Conservation (phyloP, 495 filamentous ascomycete genomes). For the Coniosporium apollinis region DNA sequence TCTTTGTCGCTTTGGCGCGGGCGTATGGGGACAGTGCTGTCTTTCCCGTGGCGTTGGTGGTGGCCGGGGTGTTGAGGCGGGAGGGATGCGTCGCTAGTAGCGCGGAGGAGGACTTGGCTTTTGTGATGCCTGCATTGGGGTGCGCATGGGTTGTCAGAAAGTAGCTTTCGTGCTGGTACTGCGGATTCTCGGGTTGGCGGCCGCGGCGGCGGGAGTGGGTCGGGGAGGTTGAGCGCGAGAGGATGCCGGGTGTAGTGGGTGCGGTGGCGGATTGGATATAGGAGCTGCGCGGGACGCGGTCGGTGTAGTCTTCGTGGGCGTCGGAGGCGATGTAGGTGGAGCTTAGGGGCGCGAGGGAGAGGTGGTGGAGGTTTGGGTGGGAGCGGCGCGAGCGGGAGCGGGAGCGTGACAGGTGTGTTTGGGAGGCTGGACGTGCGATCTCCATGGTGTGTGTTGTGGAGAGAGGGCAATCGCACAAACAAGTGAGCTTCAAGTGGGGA, state of each 20-base stretch:
- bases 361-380: conserved; percentile 23
- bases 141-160: background rate
- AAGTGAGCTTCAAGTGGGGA: too few relatives aligned
- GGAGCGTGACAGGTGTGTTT: too few relatives aligned
- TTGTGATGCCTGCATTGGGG: conserved; percentile 6
- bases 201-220: conserved; percentile 11
- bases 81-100: conserved; percentile 8
- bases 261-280: conserved; percentile 24
- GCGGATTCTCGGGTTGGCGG: too few relatives aligned
- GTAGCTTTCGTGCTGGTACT: conserved; percentile 2
- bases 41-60: conserved; percentile 6
- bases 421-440: too few relatives aligned
- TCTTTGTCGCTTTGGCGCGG: background rate
- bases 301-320: conserved; percentile 4
- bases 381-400: conserved; percentile 17
- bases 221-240: conserved; percentile 22
- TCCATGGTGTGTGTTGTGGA: too few relatives aligned
- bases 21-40: conserved; percentile 7
- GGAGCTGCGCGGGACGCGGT: conserved; percentile 14
- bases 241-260: conserved; percentile 23
- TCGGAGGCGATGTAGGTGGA: background rate
- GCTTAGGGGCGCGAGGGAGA: conserved; percentile 24
- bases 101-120: conserved; percentile 22
- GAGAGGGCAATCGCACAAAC: too few relatives aligned
- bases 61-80: conserved; percentile 1